Percentiles rank a stretch among this genome's conserved stretches.
These are phyloP conservation scores for Saccharomycopsis oosterbeekiorum DNA, from an alignment of 805 yeast species.

Conservation along the genomic window DNA sequence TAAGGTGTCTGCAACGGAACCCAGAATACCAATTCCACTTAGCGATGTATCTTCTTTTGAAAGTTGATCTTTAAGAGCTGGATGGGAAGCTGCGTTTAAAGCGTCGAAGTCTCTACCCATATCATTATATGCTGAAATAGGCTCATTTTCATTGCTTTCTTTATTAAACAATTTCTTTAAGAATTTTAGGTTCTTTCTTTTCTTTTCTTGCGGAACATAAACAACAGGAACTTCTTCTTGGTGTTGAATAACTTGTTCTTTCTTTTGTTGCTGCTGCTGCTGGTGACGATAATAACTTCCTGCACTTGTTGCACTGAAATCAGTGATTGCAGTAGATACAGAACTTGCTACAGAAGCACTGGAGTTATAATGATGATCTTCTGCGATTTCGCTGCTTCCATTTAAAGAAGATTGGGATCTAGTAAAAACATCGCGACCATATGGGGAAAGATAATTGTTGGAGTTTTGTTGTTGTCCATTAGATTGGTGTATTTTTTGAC, in stretches of 20 bases:
- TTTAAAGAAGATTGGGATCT: constrained; percentile 22
- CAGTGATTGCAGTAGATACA: constrained; percentile 40
- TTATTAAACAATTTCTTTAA: constrained; percentile 15
- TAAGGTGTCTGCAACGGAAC: background rate
- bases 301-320: constrained; percentile 82
- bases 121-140: constrained; percentile 1
- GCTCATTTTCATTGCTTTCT: constrained; percentile 6
- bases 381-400: background rate
- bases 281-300: constrained; percentile 76
- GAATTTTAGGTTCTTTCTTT: constrained; percentile 12
- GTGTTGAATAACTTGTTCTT: constrained; percentile 24
- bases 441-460: constrained; percentile 21
- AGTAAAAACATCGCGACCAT: constrained; percentile 26
- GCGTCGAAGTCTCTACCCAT: constrained; percentile 7
- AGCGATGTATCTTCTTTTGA: background rate
- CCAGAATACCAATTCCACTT: background rate
- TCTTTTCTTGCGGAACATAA: constrained; percentile 14
- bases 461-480: background rate
- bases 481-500: background rate
- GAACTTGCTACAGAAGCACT: constrained; percentile 16
- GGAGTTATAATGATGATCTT: constrained; percentile 15
- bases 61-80: background rate
- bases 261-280: constrained; percentile 38
- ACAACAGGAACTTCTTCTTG: constrained; percentile 10
- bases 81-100: constrained; percentile 1